A percentile compares a stretch with the other conserved stretches of the same genome.
These are phyloP conservation scores for Dryas octopetala DNA, from an alignment of 306 rosid species.

Conservation along the genomic window DNA sequence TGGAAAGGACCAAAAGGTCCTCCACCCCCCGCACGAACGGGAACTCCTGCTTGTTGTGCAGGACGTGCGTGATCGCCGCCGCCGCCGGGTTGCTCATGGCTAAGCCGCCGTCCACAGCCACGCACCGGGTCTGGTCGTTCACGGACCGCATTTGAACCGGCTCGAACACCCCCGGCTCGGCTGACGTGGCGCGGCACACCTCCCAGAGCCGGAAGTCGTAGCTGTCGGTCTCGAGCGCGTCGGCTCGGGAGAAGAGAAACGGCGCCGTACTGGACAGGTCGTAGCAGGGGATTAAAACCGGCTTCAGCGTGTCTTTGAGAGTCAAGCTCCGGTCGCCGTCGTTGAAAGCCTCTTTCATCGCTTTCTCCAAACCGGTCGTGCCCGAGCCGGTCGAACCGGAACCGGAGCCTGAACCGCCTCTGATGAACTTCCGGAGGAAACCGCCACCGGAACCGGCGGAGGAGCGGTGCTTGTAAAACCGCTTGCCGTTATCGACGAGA, in stretches of 20 bases:
- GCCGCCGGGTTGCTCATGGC: conserved; percentile 92
- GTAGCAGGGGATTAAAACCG: conserved; percentile 88
- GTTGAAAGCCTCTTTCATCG: conserved; percentile 70
- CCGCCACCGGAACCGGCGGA: conserved; percentile 31
- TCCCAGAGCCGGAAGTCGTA: conserved; percentile 93
- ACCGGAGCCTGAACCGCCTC: conserved; percentile 17
- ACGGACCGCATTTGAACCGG: conserved; percentile 79
- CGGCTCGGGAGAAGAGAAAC: conserved; percentile 92
- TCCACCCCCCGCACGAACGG: conserved; percentile 98
- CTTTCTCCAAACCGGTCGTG: conserved; percentile 60
- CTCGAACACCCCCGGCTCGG: conserved; percentile 75
- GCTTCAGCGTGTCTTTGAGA: conserved; percentile 84
- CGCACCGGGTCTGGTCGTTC: conserved; percentile 61
- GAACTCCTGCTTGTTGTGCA: conserved; percentile 94
- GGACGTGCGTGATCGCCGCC: conserved; percentile 97
- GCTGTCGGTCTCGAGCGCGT: conserved; percentile 90
- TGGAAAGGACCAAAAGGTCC: conserved; percentile 83
- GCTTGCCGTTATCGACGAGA: conserved; percentile 65
- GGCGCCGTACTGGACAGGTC: conserved; percentile 94
- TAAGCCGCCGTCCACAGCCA: conserved; percentile 86
- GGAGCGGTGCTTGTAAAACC: conserved; percentile 39
- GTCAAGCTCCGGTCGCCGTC: conserved; percentile 56
- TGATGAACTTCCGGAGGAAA: conserved; percentile 39
- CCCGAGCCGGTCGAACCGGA: conserved; percentile 35
- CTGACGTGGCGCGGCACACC: conserved; percentile 92